These are phyloP conservation scores for Neopestalotiopsis clavispora DNA, from an alignment of 2,329 filamentous ascomycete species.

Conservation along the genomic window DNA sequence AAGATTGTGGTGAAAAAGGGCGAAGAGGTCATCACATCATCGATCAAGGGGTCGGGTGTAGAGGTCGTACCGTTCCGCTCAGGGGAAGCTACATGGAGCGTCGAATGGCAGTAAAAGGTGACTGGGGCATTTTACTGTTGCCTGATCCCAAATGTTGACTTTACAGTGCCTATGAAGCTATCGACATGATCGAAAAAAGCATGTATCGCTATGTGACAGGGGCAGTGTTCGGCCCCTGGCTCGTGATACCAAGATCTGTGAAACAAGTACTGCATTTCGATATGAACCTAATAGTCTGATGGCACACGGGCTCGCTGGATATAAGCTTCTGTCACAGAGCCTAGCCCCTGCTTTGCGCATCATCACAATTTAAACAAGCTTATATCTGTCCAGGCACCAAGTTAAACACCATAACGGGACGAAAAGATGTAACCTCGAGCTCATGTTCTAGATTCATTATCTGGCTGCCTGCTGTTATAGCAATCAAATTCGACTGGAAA, in stretches of 20 bases:
- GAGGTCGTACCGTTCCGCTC: constrained; percentile 71
- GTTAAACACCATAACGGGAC: not conserved
- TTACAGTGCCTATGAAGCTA: not conserved
- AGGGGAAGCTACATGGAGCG: constrained; percentile 64
- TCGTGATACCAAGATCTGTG: not conserved
- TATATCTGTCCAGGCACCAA: not conserved
- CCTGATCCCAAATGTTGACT: not conserved
- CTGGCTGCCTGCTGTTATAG: not conserved
- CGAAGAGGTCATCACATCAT: constrained; percentile 55
- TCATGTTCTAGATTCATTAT: not conserved
- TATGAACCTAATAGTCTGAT: not conserved
- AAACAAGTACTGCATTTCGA: not conserved
- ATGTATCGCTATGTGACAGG: not conserved
- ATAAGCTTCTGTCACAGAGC: not conserved
- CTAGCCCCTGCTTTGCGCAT: not conserved
- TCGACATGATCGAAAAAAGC: not conserved
- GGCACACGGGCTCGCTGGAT: not conserved
- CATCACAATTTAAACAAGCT: not conserved
- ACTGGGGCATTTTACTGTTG: not conserved
- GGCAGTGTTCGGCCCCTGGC: constrained; percentile 1
- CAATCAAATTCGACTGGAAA: not conserved
- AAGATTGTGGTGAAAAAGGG: constrained; percentile 21
- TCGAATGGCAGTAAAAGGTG: constrained; percentile 45
- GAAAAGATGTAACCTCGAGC: not conserved
- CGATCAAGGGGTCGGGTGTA: constrained; percentile 58